These are phyloP conservation scores for Euphorbia celastroides DNA, from an alignment of 441 rosid species.

Conservation along the genomic window DNA sequence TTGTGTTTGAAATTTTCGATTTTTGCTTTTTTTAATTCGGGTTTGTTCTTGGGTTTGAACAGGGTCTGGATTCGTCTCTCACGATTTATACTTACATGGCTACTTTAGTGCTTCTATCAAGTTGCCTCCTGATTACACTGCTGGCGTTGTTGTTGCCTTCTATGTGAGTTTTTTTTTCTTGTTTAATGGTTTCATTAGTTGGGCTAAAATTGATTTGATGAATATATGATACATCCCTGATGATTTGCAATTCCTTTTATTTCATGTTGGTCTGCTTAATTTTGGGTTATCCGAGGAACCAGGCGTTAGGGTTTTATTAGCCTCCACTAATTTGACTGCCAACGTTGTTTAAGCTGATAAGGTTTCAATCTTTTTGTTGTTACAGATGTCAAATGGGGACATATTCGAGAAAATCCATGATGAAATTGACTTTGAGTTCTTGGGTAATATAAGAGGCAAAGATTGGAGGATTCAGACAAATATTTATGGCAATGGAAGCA, in stretches of 20 bases:
- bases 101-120: slow-evolving; percentile 94
- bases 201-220: neutral
- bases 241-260: too few relatives aligned
- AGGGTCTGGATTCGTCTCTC: slow-evolving; percentile 98
- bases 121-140: slow-evolving; percentile 96
- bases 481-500: slow-evolving; percentile 94
- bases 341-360: neutral
- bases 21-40: neutral
- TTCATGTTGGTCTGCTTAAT: too few relatives aligned
- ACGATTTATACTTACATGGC: slow-evolving; percentile 91
- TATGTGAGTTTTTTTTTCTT: slow-evolving; percentile 70
- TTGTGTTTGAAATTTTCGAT: neutral
- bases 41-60: slow-evolving; percentile 19
- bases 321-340: neutral
- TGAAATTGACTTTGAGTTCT: slow-evolving; percentile 94
- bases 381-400: slow-evolving; percentile 96
- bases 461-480: slow-evolving; percentile 99
- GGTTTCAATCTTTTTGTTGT: neutral
- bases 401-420: slow-evolving; percentile 87
- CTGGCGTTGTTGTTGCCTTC: slow-evolving; percentile 98
- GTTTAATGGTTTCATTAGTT: neutral
- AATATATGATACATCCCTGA: too few relatives aligned
- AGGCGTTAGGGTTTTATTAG: too few relatives aligned
- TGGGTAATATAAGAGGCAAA: slow-evolving; percentile 96
- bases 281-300: too few relatives aligned